Base-by-base conservation (phyloP, 2,329 filamentous ascomycete species). In the Colletotrichum sansevieriae region DNA sequence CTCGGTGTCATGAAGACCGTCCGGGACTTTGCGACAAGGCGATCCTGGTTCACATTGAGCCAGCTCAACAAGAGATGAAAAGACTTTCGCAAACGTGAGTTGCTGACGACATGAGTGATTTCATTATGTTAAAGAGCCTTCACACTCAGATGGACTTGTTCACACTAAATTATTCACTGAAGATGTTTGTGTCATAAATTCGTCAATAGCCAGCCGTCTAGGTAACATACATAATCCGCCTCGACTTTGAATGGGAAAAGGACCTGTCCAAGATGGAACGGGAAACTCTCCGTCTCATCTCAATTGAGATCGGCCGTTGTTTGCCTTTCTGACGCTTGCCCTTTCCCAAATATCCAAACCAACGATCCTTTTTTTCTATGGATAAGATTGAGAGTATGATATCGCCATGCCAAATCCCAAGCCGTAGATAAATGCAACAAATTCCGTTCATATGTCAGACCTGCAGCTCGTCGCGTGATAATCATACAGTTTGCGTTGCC, bases 351-450 rank as follows among this genome's bases (percentile, higher is more conserved):
- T 13, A n/a, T 11, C n/a, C 59, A 35, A 47, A 9, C 22, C 51
- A 8, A 18, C 8, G 25, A 8, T 57, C 59, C 58, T 63, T 61
- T 68, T 69, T 61, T 69, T 69, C 66, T 69, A 69, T 69, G 44
- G 63, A 62, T 57, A 68, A 60, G 55, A 60, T 22, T 62, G 51
- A 18, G 37, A 62, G 63, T 46, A 44, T 51, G 15, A 54, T 29
- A 43, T 56, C 66, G 49, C 56, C 66, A 29, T 39, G 35, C 51
- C 47, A 15, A 43, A 49, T 18, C 18, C 20, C 55, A 46, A 49
- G 25, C 18, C n/a, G n/a, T 37, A 33, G 41, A 13, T 15, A 43
- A 56, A 69, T 65, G 49, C 58, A 63, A 37, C 33, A 57, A 22
- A 39, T 25, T 54, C 44, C 68, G 12, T 47, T 58, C 43, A 20